Percentiles rank a stretch among this genome's conserved stretches.
Conservation (phyloP, 176 grass and related monocot species). For the Cocos nucifera region DNA sequence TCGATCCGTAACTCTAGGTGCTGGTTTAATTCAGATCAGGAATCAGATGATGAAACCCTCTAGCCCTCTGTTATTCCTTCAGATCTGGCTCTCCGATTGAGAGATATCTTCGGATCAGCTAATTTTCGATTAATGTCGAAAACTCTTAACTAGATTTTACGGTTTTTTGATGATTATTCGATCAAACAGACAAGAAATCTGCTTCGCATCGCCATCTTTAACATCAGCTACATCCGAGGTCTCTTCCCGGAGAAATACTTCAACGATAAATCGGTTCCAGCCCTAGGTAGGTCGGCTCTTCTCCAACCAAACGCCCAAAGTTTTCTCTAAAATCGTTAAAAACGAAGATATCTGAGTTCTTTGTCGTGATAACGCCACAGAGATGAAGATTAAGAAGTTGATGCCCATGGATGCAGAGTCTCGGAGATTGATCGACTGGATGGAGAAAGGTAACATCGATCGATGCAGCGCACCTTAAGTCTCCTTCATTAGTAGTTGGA, state of each 20-base stretch:
- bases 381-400: constrained; percentile 99
- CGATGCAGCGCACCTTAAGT: not conserved
- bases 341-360: not conserved
- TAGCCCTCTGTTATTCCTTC: no score
- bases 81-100: no score
- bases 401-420: constrained; percentile 96
- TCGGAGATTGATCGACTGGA: constrained; percentile 91
- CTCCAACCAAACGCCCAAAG: not conserved
- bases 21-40: no score
- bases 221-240: constrained; percentile 96
- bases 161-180: no score
- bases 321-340: not conserved
- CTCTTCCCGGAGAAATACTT: constrained; percentile 98
- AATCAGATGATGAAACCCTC: no score
- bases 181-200: constrained; percentile 86
- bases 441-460: constrained; percentile 83
- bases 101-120: no score
- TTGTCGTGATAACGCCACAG: constrained; percentile 30
- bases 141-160: no score
- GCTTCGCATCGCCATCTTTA: constrained; percentile 95
- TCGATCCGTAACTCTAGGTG: not conserved
- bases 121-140: not conserved
- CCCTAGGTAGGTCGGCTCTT: constrained; percentile 78
- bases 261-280: constrained; percentile 96
- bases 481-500: not conserved